Evolutionary conservation across 2,329 filamentous ascomycete genomes (phyloP).

Genomic region (Fusarium lateritium): DNA sequence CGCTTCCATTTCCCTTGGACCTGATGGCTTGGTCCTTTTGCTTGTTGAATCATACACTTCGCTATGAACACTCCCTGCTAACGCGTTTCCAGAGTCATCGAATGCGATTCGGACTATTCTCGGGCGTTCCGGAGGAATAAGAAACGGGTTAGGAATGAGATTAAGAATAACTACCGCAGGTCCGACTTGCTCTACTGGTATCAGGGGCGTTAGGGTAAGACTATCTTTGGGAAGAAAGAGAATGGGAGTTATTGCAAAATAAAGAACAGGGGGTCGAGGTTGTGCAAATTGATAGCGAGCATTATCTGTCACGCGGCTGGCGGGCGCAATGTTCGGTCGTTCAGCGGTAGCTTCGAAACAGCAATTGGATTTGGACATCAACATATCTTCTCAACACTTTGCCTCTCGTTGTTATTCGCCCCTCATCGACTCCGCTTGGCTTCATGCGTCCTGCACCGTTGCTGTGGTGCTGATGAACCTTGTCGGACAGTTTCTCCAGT

Average conservation of each 20-base stretch:
- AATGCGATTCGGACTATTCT: conserved; percentile 82
- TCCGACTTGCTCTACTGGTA: conserved; percentile 43
- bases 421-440: conserved; percentile 3
- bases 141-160: conserved; percentile 9
- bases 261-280: conserved; percentile 38
- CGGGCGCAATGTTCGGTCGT: conserved; percentile 48
- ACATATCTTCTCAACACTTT: conserved; percentile 40
- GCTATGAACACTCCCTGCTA: conserved; percentile 40
- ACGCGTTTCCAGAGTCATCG: conserved; percentile 75
- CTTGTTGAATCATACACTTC: conserved; percentile 6
- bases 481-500: conserved; percentile 5
- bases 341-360: conserved; percentile 52
- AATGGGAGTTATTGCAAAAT: conserved; percentile 43
- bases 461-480: conserved; percentile 2
- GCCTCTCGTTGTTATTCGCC: neutral
- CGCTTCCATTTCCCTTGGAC: neutral
- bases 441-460: conserved; percentile 6
- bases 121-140: conserved; percentile 74
- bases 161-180: conserved; percentile 30
- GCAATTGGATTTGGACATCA: conserved; percentile 52
- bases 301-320: conserved; percentile 53
- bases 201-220: conserved; percentile 48
- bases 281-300: conserved; percentile 55
- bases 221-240: conserved; percentile 44
- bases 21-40: neutral